phyloP scores from a whole-genome alignment of 225 moss, liverwort and hornwort species.

The Takakia lepidozioides region DNA sequence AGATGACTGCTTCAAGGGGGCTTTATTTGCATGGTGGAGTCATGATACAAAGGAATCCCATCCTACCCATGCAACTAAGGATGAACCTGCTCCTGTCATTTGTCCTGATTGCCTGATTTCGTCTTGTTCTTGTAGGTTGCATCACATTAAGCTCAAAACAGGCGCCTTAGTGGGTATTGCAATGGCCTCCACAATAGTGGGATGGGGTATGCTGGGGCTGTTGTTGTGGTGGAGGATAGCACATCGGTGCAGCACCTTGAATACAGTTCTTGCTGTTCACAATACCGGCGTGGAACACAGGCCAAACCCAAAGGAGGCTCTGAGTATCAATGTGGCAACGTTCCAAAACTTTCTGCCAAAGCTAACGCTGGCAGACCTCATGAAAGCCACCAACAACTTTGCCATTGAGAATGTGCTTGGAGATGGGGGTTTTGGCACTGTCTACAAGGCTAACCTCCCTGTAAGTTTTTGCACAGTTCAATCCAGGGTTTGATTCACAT shows the following conservation, averaged over 20 bases:
- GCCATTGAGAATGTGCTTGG: conserved; percentile 24
- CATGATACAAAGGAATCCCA: no score
- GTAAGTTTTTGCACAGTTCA: no score
- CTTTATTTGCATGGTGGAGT: no score
- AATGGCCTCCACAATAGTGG: not conserved
- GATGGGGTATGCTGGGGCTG: conserved; percentile 7
- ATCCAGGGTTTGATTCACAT: not conserved
- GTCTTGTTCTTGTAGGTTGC: no score
- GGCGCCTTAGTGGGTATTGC: conserved; percentile 5
- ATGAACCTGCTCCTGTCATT: no score
- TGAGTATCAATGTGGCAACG: conserved; percentile 12
- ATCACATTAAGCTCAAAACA: not conserved
- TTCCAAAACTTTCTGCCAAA: conserved; percentile 5
- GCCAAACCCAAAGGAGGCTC: conserved; percentile 8
- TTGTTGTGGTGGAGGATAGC: conserved; percentile 6
- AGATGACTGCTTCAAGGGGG: no score
- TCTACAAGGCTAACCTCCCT: conserved; percentile 21
- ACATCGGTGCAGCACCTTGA: conserved; percentile 4
- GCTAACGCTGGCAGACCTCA: conserved; percentile 11
- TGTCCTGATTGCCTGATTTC: no score
- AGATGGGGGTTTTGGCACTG: conserved; percentile 36
- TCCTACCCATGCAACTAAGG: no score
- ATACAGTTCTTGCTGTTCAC: conserved; percentile 1
- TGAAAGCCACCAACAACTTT: conserved; percentile 22
- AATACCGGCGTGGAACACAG: not conserved